These are phyloP conservation scores for Penicillium sp. DNA, from an alignment of 2,329 filamentous ascomycete species.

Conservation along the genomic window DNA sequence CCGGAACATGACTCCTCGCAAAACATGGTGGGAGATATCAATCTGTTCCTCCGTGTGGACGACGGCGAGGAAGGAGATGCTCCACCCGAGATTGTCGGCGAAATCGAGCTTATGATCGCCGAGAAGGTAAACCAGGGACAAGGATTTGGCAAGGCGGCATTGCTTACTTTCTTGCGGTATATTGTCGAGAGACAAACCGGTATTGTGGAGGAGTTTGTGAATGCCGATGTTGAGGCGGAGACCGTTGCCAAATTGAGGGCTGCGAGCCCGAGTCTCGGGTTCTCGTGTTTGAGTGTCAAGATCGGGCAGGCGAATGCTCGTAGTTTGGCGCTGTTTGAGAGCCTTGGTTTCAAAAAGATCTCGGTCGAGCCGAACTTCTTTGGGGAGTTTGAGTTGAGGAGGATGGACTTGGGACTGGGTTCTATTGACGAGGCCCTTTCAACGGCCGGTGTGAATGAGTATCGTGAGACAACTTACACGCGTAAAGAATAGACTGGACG, in stretches of 20 bases:
- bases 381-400: constrained; percentile 64
- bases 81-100: constrained; percentile 56
- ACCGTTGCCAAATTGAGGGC: constrained; percentile 7
- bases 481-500: constrained; percentile 15
- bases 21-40: constrained; percentile 72
- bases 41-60: constrained; percentile 71
- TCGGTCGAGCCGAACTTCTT: constrained; percentile 62
- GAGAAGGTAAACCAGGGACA: constrained; percentile 56
- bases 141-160: constrained; percentile 66
- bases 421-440: constrained; percentile 31
- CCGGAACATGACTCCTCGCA: constrained; percentile 55
- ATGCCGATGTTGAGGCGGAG: constrained; percentile 13
- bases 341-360: constrained; percentile 57
- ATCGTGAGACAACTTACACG: constrained; percentile 42
- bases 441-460: constrained; percentile 37
- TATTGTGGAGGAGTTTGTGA: constrained; percentile 61
- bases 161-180: constrained; percentile 71
- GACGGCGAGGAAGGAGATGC: constrained; percentile 51
- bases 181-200: constrained; percentile 54
- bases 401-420: constrained; percentile 31
- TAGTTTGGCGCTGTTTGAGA: constrained; percentile 63
- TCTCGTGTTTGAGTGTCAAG: constrained; percentile 59
- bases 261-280: constrained; percentile 7
- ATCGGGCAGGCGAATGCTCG: constrained; percentile 59
- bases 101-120: constrained; percentile 88